Base-by-base conservation (phyloP, 257 asterid species). In the Solanum pinnatisectum region DNA sequence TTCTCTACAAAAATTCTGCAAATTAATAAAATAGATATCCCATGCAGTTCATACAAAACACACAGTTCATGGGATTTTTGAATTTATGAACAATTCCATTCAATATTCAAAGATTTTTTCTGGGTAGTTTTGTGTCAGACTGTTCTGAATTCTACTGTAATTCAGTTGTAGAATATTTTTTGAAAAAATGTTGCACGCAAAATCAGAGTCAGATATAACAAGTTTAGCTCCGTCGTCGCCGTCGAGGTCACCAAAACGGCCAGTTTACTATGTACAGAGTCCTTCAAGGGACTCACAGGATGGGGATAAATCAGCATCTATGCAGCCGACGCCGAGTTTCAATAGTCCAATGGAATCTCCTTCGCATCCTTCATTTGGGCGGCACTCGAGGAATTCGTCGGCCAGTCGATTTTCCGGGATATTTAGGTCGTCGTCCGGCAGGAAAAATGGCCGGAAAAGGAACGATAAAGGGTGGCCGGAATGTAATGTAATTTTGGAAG, bases 401-500 rank as follows among this genome's bases (percentile, higher is more conserved):
- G 95, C 96, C 67, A 97, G 98, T 89, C 86, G 97, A 16, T 97
- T 97, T 91, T 97, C 98, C 10, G 99, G 99, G 39, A 96, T 97
- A n/a, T 97, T 97, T 89, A 89, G 97, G 89, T 97, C 99, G 7
- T 91, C 98, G 0, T 97, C 99, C 0, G 98, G 98, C 46, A 90
- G 98, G 82, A 96, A 97, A 84, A 90, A 90, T 20, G 92, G 93
- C 83, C 91, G 98, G 81, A 96, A 94, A 72, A 92, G 95, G 86
- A 97, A 96, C 83, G 98, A 97, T 6, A 97, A 97, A 89, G 99
- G 98, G 25, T 97, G 99, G 99, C 98, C 98, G 14, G 98, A 97
- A 90, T 97, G 99, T 76, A 88, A 95, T 90, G 99, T 97, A 88
- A 96, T 97, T 30, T 13, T 92, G 72, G 99, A 97, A 84, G 99